A percentile compares a stretch with the other conserved stretches of the same genome.
Conservation (phyloP, 202 grass and related monocot species). For the Zoysia matrella region DNA sequence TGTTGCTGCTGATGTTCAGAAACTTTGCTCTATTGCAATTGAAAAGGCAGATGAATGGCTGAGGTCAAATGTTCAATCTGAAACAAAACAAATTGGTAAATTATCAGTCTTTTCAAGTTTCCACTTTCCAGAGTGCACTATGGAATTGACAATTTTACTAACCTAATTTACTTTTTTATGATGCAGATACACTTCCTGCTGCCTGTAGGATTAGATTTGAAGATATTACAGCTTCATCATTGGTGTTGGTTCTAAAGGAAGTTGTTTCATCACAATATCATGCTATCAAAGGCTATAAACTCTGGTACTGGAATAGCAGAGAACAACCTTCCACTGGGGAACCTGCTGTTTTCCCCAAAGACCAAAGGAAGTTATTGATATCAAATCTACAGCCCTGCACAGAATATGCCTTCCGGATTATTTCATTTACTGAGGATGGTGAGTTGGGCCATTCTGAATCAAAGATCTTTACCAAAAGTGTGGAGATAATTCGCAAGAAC, state of each 20-base stretch:
- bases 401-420: conserved; percentile 87
- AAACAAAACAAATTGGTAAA: conserved; percentile 57
- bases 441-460: conserved; percentile 93
- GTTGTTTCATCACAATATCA: conserved; percentile 53
- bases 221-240: conserved; percentile 76
- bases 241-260: conserved; percentile 88
- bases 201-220: conserved; percentile 95
- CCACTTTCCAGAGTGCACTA: conserved; percentile 6
- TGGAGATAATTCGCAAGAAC: conserved; percentile 78
- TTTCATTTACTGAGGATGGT: conserved; percentile 84
- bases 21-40: conserved; percentile 89
- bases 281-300: conserved; percentile 85
- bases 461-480: conserved; percentile 86
- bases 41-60: conserved; percentile 90
- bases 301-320: conserved; percentile 92
- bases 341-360: conserved; percentile 75
- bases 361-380: conserved; percentile 87
- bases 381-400: conserved; percentile 90
- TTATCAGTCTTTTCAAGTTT: conserved; percentile 24
- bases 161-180: conserved; percentile 30
- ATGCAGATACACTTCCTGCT: conserved; percentile 89
- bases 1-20: conserved; percentile 88
- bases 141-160: conserved; percentile 12
- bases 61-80: conserved; percentile 48
- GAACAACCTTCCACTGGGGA: conserved; percentile 51